A percentile compares a stretch with the other conserved stretches of the same genome.
Conservation (phyloP, 2,329 filamentous ascomycete species). For the Penicillium sp. region DNA sequence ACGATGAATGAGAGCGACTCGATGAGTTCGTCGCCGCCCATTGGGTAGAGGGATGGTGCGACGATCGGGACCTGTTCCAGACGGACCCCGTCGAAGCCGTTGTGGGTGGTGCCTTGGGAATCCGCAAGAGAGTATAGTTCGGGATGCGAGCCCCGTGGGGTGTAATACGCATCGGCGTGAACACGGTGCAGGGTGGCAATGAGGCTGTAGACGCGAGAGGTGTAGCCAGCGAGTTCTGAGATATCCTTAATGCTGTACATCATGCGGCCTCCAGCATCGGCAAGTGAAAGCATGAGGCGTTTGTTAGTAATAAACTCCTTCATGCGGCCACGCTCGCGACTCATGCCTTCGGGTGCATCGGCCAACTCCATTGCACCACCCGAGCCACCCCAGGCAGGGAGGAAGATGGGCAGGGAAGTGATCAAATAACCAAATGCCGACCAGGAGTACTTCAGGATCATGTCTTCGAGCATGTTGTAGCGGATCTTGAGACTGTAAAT, state of each 20-base stretch:
- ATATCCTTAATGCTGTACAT: slow-evolving; percentile 99
- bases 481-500: slow-evolving; percentile 97
- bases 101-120: slow-evolving; percentile 88
- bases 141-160: slow-evolving; percentile 61
- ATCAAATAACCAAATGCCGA: slow-evolving; percentile 95
- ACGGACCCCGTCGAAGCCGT: slow-evolving; percentile 89
- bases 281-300: slow-evolving; percentile 92
- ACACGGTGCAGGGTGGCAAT: slow-evolving; percentile 93
- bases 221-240: slow-evolving; percentile 92
- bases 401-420: slow-evolving; percentile 87
- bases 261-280: slow-evolving; percentile 94
- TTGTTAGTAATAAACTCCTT: slow-evolving; percentile 99
- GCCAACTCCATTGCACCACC: slow-evolving; percentile 69
- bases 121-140: slow-evolving; percentile 89
- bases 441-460: slow-evolving; percentile 98
- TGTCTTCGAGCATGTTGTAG: slow-evolving; percentile 98
- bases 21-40: slow-evolving; percentile 86
- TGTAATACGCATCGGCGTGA: slow-evolving; percentile 83
- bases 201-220: slow-evolving; percentile 89
- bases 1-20: slow-evolving; percentile 87
- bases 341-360: slow-evolving; percentile 30
- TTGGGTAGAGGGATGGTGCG: slow-evolving; percentile 81
- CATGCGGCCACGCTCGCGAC: slow-evolving; percentile 79
- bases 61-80: slow-evolving; percentile 92
- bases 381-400: slow-evolving; percentile 88